These are phyloP conservation scores for Eucalyptus paniculata DNA, from an alignment of 345 rosid species.

Conservation along the genomic window DNA sequence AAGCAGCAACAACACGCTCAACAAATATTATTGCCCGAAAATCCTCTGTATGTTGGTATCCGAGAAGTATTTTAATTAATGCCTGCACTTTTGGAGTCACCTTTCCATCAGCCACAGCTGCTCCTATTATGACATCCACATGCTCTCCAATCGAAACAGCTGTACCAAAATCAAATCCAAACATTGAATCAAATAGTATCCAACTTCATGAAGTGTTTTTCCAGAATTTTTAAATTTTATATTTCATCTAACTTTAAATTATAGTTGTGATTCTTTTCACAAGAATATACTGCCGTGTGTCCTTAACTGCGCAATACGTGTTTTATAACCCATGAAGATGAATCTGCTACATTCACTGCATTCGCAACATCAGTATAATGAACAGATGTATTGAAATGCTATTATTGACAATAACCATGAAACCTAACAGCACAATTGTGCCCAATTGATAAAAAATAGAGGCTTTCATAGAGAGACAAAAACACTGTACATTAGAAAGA, in stretches of 20 bases:
- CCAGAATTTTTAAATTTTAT: neutral
- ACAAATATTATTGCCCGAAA: slow-evolving; percentile 98
- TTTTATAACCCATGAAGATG: neutral
- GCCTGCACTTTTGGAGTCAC: slow-evolving; percentile 99
- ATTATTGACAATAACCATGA: neutral
- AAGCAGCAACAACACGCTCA: slow-evolving; percentile 94
- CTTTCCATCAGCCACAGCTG: slow-evolving; percentile 98
- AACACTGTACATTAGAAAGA: neutral
- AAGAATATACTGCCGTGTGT: neutral
- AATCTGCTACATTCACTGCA: neutral
- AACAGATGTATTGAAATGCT: neutral
- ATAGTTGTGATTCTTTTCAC: neutral
- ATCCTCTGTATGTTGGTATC: slow-evolving; percentile 82
- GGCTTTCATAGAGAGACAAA: neutral
- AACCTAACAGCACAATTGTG: neutral
- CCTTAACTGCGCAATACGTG: neutral
- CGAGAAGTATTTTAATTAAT: slow-evolving; percentile 68
- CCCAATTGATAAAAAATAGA: neutral
- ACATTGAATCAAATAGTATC: neutral
- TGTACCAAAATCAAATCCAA: slow-evolving; percentile 7
- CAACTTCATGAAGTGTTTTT: neutral
- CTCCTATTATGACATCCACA: slow-evolving; percentile 87
- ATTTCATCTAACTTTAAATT: neutral
- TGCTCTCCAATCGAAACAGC: slow-evolving; percentile 98
- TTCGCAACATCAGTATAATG: neutral